Conservation (phyloP, 768 basidiomycete genomes). For the Neoboletus magnificus region DNA sequence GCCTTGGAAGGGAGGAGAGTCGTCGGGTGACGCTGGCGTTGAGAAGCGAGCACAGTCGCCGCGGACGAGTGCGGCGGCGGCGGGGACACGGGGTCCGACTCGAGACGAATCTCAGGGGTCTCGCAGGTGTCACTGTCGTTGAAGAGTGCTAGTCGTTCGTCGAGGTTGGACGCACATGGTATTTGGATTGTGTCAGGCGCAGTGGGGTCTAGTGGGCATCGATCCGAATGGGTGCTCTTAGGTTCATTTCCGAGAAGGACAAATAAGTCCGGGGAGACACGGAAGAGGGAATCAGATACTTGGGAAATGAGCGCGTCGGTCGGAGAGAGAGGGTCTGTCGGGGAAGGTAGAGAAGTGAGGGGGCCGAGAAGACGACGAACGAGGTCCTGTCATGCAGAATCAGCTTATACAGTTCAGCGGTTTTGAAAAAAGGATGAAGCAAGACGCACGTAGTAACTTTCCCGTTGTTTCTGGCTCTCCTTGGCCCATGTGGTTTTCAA, state of each 20-base stretch:
- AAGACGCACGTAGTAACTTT: conserved; percentile 67
- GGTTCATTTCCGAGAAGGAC: conserved; percentile 50
- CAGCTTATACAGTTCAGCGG: conserved; percentile 1
- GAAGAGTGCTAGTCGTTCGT: conserved; percentile 49
- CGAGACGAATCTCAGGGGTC: conserved; percentile 42
- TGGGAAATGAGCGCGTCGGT: conserved; percentile 49
- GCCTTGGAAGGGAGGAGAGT: conserved; percentile 48
- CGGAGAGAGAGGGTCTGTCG: conserved; percentile 36
- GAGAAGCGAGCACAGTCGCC: conserved; percentile 30
- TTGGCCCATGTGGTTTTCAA: conserved; percentile 57
- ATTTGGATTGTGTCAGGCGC: conserved; percentile 48
- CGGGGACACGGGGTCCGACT: conserved; percentile 18
- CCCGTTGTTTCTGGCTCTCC: conserved; percentile 58
- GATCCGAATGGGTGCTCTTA: conserved; percentile 31
- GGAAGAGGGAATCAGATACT: conserved; percentile 54
- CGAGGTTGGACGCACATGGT: conserved; percentile 48
- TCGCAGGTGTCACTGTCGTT: conserved; percentile 21
- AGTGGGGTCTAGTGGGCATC: conserved; percentile 50
- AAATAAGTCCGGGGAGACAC: conserved; percentile 52
- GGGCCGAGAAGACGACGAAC: conserved; percentile 61
- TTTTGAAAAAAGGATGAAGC: neutral
- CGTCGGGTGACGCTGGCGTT: conserved; percentile 32
- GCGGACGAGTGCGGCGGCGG: conserved; percentile 29
- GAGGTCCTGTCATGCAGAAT: conserved; percentile 50
- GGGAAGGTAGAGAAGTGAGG: conserved; percentile 42